Evolutionary conservation across 148 eudicot species (phyloP).

Genomic region (Beta vulgaris): DNA sequence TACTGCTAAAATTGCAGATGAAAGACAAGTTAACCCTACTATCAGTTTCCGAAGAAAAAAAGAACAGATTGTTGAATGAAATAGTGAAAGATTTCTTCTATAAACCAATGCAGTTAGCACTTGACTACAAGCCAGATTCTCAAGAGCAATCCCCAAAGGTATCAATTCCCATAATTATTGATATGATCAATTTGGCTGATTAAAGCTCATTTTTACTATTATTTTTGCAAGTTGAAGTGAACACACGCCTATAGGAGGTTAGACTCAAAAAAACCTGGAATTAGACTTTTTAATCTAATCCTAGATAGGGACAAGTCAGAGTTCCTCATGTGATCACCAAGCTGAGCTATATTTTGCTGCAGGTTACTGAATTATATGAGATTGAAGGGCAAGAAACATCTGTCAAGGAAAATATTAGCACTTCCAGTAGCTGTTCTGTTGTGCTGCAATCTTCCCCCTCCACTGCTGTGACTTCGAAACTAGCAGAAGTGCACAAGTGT

Average conservation of each 20-base stretch:
- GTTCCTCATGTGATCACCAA: neutral
- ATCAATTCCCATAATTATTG: neutral
- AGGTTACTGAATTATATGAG: slow-evolving; percentile 22
- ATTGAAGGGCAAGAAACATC: slow-evolving; percentile 1
- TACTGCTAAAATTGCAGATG: slow-evolving; percentile 36
- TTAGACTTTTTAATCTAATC: neutral
- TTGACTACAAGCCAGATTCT: slow-evolving; percentile 41
- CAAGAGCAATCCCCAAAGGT: slow-evolving; percentile 12
- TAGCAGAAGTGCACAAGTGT: neutral
- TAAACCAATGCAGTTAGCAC: slow-evolving; percentile 42
- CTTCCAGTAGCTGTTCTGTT: slow-evolving; percentile 15
- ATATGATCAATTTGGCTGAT: neutral
- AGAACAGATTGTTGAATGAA: slow-evolving; percentile 57
- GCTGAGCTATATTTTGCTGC: neutral
- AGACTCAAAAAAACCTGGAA: too few species aligned
- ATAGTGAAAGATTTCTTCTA: slow-evolving; percentile 45
- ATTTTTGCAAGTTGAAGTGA: too few species aligned
- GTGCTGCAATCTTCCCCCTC: slow-evolving; percentile 17
- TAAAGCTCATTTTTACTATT: too few species aligned
- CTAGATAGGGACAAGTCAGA: neutral
- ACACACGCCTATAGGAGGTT: too few species aligned
- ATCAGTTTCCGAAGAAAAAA: slow-evolving; percentile 46
- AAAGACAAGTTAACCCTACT: slow-evolving; percentile 39
- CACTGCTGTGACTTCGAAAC: neutral
- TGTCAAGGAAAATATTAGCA: neutral